Base-by-base conservation (phyloP, 2,329 filamentous ascomycete species). In the Apiospora hydei region DNA sequence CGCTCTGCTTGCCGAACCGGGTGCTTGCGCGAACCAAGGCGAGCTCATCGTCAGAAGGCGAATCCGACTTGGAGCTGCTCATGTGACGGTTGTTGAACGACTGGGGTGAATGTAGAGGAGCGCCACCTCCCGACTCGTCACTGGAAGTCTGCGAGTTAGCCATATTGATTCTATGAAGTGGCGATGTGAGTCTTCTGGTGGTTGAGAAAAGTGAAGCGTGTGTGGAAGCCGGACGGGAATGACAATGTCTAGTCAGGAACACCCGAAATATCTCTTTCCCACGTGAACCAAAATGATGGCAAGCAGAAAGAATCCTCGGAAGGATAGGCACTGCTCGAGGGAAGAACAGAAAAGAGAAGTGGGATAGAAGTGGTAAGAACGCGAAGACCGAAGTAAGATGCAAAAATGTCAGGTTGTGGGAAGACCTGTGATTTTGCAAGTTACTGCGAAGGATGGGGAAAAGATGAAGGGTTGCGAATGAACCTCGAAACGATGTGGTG, bases 1-100 rank as follows among this genome's bases (percentile, higher is more conserved):
- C 38, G n/a, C 68, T 24, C 18, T 43, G 68, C n/a, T 68, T 68
- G 49, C 67, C 47, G 24, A 73, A 73, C 46, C 67, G 24, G 6
- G 57, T 41, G 64, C 72, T 72, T 26, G 76, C 76, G 51, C 73
- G 73, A n/a, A 77, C 74, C 14, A 78, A 73, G 8, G 76, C 76
- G 57, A 72, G 51, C 70, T 75, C 74, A 24, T 78, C 76, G 30
- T 78, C 76, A 18, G 74, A 64, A 0, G 75, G 72, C 1, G 73
- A 69, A 43, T 72, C 49, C 21, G 70, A 49, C 34, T 67, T 72
- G n/a, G 67, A 41, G 21, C 24, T 26, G n/a, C n/a, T 46, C 26
- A 18, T 43, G 4, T 41, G 10, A 26, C 26, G 46, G 21, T 30
- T 57, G 8, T 14, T 34, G 8, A 74, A 75, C 53, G 69, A 70